Evolutionary conservation across 1,139 yeast genomes (phyloP).

Genomic region (Yamadazyma dendronema): DNA sequence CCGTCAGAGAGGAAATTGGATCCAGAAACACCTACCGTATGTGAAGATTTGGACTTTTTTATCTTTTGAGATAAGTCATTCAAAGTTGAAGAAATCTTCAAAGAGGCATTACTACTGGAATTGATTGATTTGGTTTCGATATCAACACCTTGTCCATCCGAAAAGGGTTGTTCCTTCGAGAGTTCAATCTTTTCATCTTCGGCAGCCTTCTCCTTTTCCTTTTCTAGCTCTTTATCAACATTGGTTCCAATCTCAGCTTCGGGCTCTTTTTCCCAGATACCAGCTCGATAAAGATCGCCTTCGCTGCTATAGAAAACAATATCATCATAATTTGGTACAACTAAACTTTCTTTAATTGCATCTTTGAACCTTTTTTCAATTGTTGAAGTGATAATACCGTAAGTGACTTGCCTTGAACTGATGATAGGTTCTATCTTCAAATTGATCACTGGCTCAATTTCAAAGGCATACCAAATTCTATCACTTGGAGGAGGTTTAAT

Average conservation of each 20-base stretch:
- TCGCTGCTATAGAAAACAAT: slow-evolving; percentile 65
- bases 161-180: slow-evolving; percentile 4
- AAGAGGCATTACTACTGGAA: slow-evolving; percentile 2
- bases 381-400: slow-evolving; percentile 72
- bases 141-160: not conserved
- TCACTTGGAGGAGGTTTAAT: slow-evolving; percentile 90
- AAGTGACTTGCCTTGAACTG: slow-evolving; percentile 77
- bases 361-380: slow-evolving; percentile 80
- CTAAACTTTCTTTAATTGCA: slow-evolving; percentile 75
- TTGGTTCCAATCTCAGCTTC: slow-evolving; percentile 1
- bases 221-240: slow-evolving; percentile 1
- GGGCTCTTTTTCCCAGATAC: slow-evolving; percentile 69
- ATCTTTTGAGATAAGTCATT: slow-evolving; percentile 36
- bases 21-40: slow-evolving; percentile 26
- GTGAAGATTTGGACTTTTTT: slow-evolving; percentile 28
- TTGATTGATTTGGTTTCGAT: slow-evolving; percentile 3
- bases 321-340: slow-evolving; percentile 88
- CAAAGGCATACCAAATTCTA: slow-evolving; percentile 88
- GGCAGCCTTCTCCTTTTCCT: not conserved
- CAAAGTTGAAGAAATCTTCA: slow-evolving; percentile 25
- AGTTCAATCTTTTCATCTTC: not conserved
- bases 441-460: slow-evolving; percentile 71
- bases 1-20: slow-evolving; percentile 31
- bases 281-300: slow-evolving; percentile 79
- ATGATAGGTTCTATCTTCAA: slow-evolving; percentile 84